Evolutionary conservation across 129 eudicot species (phyloP).

Genomic region (Kitagawia praeruptora): DNA sequence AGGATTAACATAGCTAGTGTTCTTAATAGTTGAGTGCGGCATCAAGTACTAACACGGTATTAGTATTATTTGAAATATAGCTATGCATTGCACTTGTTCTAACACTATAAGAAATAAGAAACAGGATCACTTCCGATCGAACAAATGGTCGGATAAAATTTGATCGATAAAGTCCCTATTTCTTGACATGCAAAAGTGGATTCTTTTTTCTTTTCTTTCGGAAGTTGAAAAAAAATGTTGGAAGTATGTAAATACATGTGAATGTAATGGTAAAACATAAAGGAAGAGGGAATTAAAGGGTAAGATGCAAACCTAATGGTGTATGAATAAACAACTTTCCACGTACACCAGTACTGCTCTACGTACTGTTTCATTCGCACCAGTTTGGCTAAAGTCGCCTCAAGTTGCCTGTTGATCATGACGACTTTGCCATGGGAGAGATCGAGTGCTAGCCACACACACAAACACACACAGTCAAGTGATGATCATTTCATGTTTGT

Average conservation of each 20-base stretch:
- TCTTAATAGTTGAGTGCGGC: too few species aligned
- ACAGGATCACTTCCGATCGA: too few species aligned
- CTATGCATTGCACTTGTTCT: neutral
- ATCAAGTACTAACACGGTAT: too few species aligned
- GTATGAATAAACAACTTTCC: constrained; percentile 5
- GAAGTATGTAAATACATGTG: neutral
- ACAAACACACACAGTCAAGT: neutral
- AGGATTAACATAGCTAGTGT: too few species aligned
- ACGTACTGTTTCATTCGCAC: constrained; percentile 13
- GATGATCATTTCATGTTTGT: neutral
- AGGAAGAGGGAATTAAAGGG: neutral
- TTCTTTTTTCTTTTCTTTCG: neutral
- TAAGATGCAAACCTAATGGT: neutral
- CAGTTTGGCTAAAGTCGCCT: constrained; percentile 1
- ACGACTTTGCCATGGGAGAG: neutral
- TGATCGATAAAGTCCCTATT: too few species aligned
- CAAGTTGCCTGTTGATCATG: constrained; percentile 3
- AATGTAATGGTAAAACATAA: constrained; percentile 1
- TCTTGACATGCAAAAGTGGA: neutral
- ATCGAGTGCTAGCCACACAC: neutral
- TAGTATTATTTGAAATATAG: too few species aligned
- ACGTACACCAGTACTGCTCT: constrained; percentile 1
- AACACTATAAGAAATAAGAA: too few species aligned
- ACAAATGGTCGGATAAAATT: too few species aligned
- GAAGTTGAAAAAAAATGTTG: constrained; percentile 2